Conservation (phyloP, 495 filamentous ascomycete species). For the Articulospora tetracladia region DNA sequence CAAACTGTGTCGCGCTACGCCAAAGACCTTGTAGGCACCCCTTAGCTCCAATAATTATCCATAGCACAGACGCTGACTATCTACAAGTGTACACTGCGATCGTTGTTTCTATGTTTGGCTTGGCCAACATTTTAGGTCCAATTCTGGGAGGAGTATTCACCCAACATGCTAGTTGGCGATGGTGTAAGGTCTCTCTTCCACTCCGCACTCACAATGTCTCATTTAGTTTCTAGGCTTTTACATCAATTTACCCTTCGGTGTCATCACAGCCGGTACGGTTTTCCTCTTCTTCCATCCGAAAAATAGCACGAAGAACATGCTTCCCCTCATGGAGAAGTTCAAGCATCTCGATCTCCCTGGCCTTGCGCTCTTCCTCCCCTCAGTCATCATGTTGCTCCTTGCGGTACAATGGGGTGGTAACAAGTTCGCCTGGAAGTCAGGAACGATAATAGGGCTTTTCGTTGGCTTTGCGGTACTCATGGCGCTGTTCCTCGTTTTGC, state of each 20-base stretch:
- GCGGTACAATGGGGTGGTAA: constrained; percentile 63
- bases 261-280: constrained; percentile 47
- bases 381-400: constrained; percentile 52
- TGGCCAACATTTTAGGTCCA: constrained; percentile 45
- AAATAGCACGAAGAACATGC: constrained; percentile 24
- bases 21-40: constrained; percentile 13
- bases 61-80: constrained; percentile 21
- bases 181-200: constrained; percentile 31
- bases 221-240: constrained; percentile 5
- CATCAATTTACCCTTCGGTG: constrained; percentile 55
- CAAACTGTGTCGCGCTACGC: constrained; percentile 6
- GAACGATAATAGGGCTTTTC: constrained; percentile 41
- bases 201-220: constrained; percentile 19
- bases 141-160: constrained; percentile 64
- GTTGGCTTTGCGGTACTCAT: constrained; percentile 42
- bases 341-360: constrained; percentile 50
- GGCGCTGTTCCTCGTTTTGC: constrained; percentile 45
- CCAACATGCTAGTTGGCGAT: constrained; percentile 44
- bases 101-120: constrained; percentile 35
- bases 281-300: constrained; percentile 44
- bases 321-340: constrained; percentile 27
- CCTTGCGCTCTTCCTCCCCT: constrained; percentile 44
- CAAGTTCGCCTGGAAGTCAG: constrained; percentile 46
- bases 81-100: constrained; percentile 42
- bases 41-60: not conserved